Evolutionary conservation across 1,139 yeast species (phyloP), one percentile per base, ranked within the genome.

Genomic region (Hansenula lynferdii): DNA sequence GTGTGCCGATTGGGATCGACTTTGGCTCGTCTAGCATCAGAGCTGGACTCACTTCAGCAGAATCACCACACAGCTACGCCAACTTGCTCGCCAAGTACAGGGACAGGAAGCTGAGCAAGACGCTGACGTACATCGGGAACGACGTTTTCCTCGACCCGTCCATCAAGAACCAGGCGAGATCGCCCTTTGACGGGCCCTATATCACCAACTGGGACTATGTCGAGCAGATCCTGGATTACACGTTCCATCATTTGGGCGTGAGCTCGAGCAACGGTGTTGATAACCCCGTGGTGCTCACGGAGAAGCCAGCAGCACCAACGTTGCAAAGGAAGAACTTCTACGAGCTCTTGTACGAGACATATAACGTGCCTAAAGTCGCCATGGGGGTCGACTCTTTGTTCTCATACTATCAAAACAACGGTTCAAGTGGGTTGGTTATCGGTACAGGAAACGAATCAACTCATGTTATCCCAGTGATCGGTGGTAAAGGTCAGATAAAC

Each of bases 171-270:
- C 80, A 83, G 36, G 74, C 86, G 34, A 80, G 77, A 52, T 69
- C 85, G 4, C 96, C 97, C 0, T 92, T 75, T 56, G 98, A 94
- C 60, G 96, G 96, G 0, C 75, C 87, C 4, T 64, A 87, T 49
- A 68, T 92, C 27, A 80, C 95, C 22, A 92, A 90, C 58, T 94
- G 98, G 97, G 98, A 94, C 43, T 77, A 82, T 42, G 74, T 84
- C 8, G 98, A 94, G 57, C 74, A 71, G 40, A 75, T 92, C 40
- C 60, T 94, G 40, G 97, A 92, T 57, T 92, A 89, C 56, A 70
- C 92, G 0, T 83, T 92, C 57, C 75, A 80, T 42, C 95, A 85
- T 58, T 56, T 92, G 37, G 82, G 89, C 5, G 95, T 86, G 3
- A 57, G 62, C 16, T 72, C 85, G 12, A 55, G 62, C 29, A 79